Conservation (phyloP, 805 yeast species). For the Ogataea pilisensis region DNA sequence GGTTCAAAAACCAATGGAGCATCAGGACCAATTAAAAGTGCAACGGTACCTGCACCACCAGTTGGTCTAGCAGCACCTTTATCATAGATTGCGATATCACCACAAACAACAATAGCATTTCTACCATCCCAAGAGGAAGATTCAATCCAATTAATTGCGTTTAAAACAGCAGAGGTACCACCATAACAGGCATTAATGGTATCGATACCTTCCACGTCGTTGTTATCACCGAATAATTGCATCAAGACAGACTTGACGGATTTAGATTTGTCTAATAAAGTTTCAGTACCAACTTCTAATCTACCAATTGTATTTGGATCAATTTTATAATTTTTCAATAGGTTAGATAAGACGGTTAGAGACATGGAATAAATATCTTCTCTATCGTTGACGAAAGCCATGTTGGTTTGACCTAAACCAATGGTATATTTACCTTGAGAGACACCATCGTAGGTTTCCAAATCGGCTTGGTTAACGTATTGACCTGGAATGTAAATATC, state of each 20-base stretch:
- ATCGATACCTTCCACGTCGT: slow-evolving; percentile 93
- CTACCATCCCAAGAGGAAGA: slow-evolving; percentile 97
- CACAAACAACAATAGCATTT: slow-evolving; percentile 93
- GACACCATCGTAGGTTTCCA: slow-evolving; percentile 81
- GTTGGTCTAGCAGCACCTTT: slow-evolving; percentile 99
- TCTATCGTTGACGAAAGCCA: slow-evolving; percentile 96
- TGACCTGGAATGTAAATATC: slow-evolving; percentile 87
- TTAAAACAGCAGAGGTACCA: slow-evolving; percentile 93
- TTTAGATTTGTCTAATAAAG: slow-evolving; percentile 93
- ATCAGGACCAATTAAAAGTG: slow-evolving; percentile 92
- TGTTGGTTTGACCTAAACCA: slow-evolving; percentile 97
- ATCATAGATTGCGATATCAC: slow-evolving; percentile 96
- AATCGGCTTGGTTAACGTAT: slow-evolving; percentile 81
- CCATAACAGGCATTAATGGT: slow-evolving; percentile 98
- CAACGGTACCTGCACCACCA: slow-evolving; percentile 98
- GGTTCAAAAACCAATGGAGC: slow-evolving; percentile 94
- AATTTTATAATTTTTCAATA: slow-evolving; percentile 75
- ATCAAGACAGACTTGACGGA: slow-evolving; percentile 93
- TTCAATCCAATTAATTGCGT: slow-evolving; percentile 94
- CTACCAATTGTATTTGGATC: slow-evolving; percentile 84
- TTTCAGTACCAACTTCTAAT: slow-evolving; percentile 97
- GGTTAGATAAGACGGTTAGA: slow-evolving; percentile 78
- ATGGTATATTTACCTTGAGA: slow-evolving; percentile 96
- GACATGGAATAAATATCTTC: slow-evolving; percentile 94
- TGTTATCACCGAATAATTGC: slow-evolving; percentile 86